These are phyloP conservation scores for Radiomyces spectabilis DNA, from an alignment of 192 early-diverging fungal species.

Conservation along the genomic window DNA sequence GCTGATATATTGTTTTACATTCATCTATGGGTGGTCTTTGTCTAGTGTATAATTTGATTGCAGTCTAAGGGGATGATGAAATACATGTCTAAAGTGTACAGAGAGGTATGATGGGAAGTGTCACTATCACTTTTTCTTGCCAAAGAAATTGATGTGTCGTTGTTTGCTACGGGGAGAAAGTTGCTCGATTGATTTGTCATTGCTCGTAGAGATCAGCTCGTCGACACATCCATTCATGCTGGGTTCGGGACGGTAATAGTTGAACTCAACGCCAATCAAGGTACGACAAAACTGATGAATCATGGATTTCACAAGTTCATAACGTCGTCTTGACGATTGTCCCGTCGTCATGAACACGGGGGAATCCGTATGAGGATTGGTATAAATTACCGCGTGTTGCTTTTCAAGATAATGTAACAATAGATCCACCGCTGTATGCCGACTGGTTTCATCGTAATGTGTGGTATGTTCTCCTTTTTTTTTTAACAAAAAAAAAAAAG, in stretches of 20 bases:
- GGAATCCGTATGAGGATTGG: conserved; percentile 19
- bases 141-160: no score
- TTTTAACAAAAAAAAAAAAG: neutral
- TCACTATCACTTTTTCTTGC: no score
- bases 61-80: no score
- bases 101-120: no score
- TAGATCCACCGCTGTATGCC: conserved; percentile 23
- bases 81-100: no score
- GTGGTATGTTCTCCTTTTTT: conserved; percentile 20
- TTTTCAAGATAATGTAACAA: conserved; percentile 20
- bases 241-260: conserved; percentile 22
- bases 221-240: no score
- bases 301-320: conserved; percentile 41
- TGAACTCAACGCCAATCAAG: conserved; percentile 39
- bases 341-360: conserved; percentile 12
- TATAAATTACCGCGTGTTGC: conserved; percentile 14
- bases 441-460: conserved; percentile 24
- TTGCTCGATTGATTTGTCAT: no score
- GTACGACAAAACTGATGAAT: conserved; percentile 43
- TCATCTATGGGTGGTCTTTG: no score
- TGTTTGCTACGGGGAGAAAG: no score
- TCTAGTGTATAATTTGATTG: no score
- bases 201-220: no score
- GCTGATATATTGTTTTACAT: no score
- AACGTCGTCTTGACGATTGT: conserved; percentile 26